phyloP scores from a whole-genome alignment of 495 filamentous ascomycete species.

The Daldinia loculata region DNA sequence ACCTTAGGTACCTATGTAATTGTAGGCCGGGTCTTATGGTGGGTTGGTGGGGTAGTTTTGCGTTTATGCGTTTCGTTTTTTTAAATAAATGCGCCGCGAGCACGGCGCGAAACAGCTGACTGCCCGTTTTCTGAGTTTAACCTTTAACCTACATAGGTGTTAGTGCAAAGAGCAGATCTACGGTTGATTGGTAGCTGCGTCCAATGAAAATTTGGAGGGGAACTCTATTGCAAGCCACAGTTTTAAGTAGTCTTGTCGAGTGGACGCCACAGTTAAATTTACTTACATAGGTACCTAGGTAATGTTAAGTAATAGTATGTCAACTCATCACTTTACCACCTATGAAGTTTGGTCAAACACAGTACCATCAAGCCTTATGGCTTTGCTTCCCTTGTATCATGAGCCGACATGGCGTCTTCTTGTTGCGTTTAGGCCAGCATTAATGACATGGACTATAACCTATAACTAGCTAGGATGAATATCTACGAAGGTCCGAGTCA shows the following conservation, averaged over 20 bases:
- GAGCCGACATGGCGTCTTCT: no score
- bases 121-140: background rate
- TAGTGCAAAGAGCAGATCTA: background rate
- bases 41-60: conserved; percentile 34
- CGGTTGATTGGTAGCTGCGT: background rate
- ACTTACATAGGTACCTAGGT: no score
- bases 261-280: background rate
- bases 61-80: conserved; percentile 6
- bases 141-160: no score
- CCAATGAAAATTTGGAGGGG: background rate
- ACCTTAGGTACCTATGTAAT: background rate
- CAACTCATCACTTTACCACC: no score
- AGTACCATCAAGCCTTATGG: no score
- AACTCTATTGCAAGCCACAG: background rate
- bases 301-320: no score
- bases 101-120: conserved; percentile 12
- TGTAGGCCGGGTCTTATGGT: background rate
- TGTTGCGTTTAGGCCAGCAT: no score
- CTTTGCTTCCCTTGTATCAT: no score
- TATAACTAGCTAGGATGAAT: no score
- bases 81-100: conserved; percentile 4
- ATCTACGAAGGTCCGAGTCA: no score
- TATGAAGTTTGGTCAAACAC: no score
- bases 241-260: background rate
- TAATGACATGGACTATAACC: no score